These are phyloP conservation scores for Beauveria asiatica DNA, from an alignment of 2,329 filamentous ascomycete species.

Conservation along the genomic window DNA sequence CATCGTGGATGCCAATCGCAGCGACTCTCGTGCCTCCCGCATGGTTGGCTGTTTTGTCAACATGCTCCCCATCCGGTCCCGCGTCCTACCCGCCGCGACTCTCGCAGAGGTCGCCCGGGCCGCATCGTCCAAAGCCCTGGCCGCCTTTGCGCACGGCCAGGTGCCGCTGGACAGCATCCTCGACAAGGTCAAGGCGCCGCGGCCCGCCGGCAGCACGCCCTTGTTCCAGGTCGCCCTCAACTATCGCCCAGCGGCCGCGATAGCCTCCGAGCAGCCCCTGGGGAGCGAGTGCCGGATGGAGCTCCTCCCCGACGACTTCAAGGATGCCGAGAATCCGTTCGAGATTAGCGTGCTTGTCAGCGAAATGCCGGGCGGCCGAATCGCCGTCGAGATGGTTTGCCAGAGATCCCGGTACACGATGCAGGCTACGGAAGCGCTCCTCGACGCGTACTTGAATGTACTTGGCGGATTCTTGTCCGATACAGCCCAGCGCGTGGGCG, in stretches of 20 bases:
- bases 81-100: conserved; percentile 6
- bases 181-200: conserved; percentile 29
- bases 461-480: neutral
- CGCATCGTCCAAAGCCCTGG: conserved; percentile 19
- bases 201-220: conserved; percentile 32
- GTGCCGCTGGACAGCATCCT: conserved; percentile 43
- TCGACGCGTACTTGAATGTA: neutral
- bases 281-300: neutral
- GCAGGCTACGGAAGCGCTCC: neutral
- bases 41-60: conserved; percentile 42
- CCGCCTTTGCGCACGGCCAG: conserved; percentile 31
- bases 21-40: conserved; percentile 22
- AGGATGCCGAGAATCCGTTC: neutral
- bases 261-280: neutral
- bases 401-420: neutral
- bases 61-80: conserved; percentile 36
- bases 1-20: conserved; percentile 36
- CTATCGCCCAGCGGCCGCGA: conserved; percentile 17
- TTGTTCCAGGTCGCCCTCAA: conserved; percentile 38
- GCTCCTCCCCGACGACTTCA: neutral
- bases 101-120: conserved; percentile 10
- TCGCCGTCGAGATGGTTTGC: neutral
- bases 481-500: neutral
- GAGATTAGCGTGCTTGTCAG: neutral
- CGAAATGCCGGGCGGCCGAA: neutral